A percentile compares a stretch with the other conserved stretches of the same genome.
These are phyloP conservation scores for Glycyrrhiza uralensis DNA, from an alignment of 306 rosid genomes.

Conservation along the genomic window DNA sequence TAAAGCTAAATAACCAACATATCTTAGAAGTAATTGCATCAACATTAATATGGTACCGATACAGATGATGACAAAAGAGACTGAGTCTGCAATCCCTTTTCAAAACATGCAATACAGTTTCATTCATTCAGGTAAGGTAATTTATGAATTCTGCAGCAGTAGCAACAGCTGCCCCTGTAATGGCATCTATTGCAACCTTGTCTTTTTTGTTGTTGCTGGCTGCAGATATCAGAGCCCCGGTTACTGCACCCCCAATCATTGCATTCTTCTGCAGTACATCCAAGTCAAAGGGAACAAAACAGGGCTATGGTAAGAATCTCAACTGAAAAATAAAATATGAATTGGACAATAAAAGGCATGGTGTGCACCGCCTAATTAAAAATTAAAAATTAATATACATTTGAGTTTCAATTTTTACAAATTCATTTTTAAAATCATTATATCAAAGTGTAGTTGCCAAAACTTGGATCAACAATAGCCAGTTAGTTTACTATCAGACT, in stretches of 20 bases:
- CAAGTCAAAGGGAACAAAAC: slow-evolving; percentile 19
- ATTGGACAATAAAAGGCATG: neutral
- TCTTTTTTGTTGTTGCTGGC: slow-evolving; percentile 43
- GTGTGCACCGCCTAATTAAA: neutral
- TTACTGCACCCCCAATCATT: slow-evolving; percentile 78
- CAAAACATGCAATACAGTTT: slow-evolving; percentile 8
- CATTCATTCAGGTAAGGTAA: slow-evolving; percentile 59
- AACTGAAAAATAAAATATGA: neutral
- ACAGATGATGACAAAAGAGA: neutral
- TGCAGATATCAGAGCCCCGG: slow-evolving; percentile 78
- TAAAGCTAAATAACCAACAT: neutral
- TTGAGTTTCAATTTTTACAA: slow-evolving; percentile 5
- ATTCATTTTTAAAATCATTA: neutral
- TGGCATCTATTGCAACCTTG: slow-evolving; percentile 59
- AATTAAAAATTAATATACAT: neutral
- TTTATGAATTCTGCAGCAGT: slow-evolving; percentile 83
- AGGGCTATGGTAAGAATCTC: neutral
- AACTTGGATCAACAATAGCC: neutral
- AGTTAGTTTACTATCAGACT: neutral
- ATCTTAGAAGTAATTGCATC: neutral
- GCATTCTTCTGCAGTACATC: slow-evolving; percentile 78
- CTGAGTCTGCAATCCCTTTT: neutral
- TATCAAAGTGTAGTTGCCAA: neutral
- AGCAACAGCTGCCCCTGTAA: slow-evolving; percentile 89
- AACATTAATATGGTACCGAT: neutral